These are phyloP conservation scores for Beauveria brongniartii DNA, from an alignment of 2,329 filamentous ascomycete species.

Conservation along the genomic window DNA sequence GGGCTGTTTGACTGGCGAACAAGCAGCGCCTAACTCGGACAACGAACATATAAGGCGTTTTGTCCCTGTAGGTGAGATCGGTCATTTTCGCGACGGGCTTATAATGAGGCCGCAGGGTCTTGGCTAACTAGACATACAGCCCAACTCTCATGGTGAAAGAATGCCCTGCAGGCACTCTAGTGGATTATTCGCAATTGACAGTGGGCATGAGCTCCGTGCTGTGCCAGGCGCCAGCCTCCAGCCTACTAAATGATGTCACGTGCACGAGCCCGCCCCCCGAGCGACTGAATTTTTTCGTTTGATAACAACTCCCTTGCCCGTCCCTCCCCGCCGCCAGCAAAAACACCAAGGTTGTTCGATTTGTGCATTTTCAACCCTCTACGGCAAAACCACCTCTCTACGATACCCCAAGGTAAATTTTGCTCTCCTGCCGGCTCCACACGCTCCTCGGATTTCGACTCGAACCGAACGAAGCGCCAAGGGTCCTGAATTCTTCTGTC, in stretches of 20 bases:
- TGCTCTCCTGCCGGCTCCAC: slow-evolving; percentile 14
- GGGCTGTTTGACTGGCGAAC: no score
- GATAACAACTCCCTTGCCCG: slow-evolving; percentile 26
- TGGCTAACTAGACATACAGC: not conserved
- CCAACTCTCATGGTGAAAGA: not conserved
- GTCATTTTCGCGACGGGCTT: no score
- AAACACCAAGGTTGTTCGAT: slow-evolving; percentile 31
- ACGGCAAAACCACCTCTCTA: slow-evolving; percentile 21
- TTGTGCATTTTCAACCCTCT: slow-evolving; percentile 28
- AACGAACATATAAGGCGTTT: not conserved
- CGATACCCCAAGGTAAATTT: slow-evolving; percentile 10
- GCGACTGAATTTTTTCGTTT: slow-evolving; percentile 37
- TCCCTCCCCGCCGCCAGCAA: slow-evolving; percentile 34
- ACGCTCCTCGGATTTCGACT: slow-evolving; percentile 6
- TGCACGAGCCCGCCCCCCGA: slow-evolving; percentile 23
- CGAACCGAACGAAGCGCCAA: not conserved
- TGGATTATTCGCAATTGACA: not conserved
- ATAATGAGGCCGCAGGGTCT: not conserved
- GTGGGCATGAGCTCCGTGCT: not conserved
- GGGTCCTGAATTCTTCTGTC: not conserved
- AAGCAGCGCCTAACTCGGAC: not conserved
- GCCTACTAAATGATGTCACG: slow-evolving; percentile 22
- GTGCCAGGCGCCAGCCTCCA: not conserved
- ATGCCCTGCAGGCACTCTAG: not conserved
- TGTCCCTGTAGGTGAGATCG: no score